Conservation (phyloP, 108 stramenopile species). For the Skeletonema grethae region DNA sequence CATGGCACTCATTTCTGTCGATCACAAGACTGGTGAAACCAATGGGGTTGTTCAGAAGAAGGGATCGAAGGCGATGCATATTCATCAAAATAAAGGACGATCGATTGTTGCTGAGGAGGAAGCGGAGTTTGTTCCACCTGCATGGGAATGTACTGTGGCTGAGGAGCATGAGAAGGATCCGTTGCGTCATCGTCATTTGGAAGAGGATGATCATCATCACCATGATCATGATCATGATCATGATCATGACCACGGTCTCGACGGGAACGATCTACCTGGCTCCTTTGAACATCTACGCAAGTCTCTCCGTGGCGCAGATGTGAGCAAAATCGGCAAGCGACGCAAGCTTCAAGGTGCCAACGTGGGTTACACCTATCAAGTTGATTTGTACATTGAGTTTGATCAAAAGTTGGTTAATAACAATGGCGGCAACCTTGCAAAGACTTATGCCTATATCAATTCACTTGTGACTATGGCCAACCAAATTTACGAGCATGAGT, state of each 20-base stretch:
- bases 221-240: background rate
- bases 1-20: constrained; percentile 10
- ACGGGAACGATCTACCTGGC: background rate
- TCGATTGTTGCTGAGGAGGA: constrained; percentile 6
- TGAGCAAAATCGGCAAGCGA: background rate
- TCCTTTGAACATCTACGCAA: background rate
- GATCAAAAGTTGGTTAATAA: constrained; percentile 7
- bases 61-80: constrained; percentile 7
- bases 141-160: constrained; percentile 13
- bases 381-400: constrained; percentile 9
- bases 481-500: constrained; percentile 39
- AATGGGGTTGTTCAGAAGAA: constrained; percentile 9
- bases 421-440: constrained; percentile 13
- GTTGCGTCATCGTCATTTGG: constrained; percentile 5
- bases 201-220: background rate
- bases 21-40: constrained; percentile 10
- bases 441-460: constrained; percentile 31
- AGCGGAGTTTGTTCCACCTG: constrained; percentile 9
- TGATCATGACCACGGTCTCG: background rate
- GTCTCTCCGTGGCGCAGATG: background rate
- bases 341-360: background rate
- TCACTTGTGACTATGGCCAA: constrained; percentile 29
- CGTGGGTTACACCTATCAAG: background rate
- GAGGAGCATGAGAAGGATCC: constrained; percentile 2
- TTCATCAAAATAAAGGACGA: constrained; percentile 10